Evolutionary conservation across 2,329 filamentous ascomycete species (phyloP).

Genomic region (Epichloe hybrida): DNA sequence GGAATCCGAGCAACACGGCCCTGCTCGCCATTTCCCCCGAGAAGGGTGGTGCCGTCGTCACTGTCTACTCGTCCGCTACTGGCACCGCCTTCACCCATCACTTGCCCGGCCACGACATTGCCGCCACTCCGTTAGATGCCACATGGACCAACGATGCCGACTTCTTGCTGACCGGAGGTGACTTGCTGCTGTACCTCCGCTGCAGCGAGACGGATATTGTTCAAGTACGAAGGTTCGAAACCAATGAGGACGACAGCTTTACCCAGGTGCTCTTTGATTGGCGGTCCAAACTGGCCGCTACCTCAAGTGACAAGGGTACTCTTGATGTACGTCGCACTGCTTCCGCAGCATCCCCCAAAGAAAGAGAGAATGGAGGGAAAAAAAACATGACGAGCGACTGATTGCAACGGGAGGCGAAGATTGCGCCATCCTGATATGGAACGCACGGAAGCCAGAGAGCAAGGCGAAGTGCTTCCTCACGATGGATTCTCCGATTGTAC

Average conservation of each 20-base stretch:
- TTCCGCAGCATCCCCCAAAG: not conserved
- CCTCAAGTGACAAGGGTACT: conserved; percentile 44
- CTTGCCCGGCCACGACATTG: conserved; percentile 36
- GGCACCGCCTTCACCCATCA: conserved; percentile 33
- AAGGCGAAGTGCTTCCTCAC: conserved; percentile 47
- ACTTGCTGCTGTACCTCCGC: conserved; percentile 34
- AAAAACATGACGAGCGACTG: conserved; percentile 42
- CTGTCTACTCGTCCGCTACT: conserved; percentile 34
- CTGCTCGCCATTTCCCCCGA: conserved; percentile 47
- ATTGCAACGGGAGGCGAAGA: conserved; percentile 50
- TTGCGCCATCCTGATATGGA: conserved; percentile 49
- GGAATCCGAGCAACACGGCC: conserved; percentile 42
- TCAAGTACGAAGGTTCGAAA: conserved; percentile 35
- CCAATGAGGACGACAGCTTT: conserved; percentile 38
- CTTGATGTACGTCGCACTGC: conserved; percentile 40
- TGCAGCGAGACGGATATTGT: conserved; percentile 34
- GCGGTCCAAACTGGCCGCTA: conserved; percentile 39
- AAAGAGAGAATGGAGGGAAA: not conserved
- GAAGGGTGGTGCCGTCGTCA: conserved; percentile 39
- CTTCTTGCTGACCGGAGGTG: conserved; percentile 46
- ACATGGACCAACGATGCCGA: conserved; percentile 45
- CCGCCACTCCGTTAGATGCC: conserved; percentile 39
- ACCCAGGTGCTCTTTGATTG: conserved; percentile 43
- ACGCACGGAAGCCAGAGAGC: conserved; percentile 39
- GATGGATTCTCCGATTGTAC: conserved; percentile 44